Evolutionary conservation across 306 rosid species (phyloP).

Genomic region (Sicyos baderoa): DNA sequence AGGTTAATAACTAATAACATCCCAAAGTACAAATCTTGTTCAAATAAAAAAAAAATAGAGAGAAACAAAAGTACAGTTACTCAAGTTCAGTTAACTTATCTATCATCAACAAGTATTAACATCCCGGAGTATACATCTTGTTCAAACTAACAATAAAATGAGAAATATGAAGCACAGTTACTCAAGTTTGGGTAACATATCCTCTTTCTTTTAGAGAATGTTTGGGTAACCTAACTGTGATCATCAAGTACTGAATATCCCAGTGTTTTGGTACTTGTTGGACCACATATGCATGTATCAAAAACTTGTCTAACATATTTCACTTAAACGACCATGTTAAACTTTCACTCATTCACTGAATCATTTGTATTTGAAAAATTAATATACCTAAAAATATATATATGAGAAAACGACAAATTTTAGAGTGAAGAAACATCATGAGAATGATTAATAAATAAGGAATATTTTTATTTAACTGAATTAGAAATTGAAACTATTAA

Average conservation of each 20-base stretch:
- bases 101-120: no score
- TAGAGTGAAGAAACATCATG: no score
- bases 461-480: not conserved
- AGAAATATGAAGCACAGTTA: not conserved
- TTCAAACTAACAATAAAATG: not conserved
- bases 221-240: not conserved
- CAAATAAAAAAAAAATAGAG: not conserved
- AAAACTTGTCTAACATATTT: not conserved
- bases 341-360: not conserved
- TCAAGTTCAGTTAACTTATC: no score
- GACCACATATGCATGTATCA: not conserved
- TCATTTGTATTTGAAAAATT: not conserved
- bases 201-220: not conserved
- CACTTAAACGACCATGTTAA: not conserved
- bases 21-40: not conserved
- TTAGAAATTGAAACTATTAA: not conserved
- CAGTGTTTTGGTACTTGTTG: not conserved
- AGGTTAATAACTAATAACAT: not conserved
- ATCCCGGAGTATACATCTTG: not conserved
- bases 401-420: no score
- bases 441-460: not conserved
- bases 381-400: no score
- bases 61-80: no score
- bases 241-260: not conserved
- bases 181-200: not conserved